Percentiles rank a stretch among this genome's conserved stretches.
phyloP scores from a whole-genome alignment of 495 filamentous ascomycete species.

The Astrothelium macrocarpum region DNA sequence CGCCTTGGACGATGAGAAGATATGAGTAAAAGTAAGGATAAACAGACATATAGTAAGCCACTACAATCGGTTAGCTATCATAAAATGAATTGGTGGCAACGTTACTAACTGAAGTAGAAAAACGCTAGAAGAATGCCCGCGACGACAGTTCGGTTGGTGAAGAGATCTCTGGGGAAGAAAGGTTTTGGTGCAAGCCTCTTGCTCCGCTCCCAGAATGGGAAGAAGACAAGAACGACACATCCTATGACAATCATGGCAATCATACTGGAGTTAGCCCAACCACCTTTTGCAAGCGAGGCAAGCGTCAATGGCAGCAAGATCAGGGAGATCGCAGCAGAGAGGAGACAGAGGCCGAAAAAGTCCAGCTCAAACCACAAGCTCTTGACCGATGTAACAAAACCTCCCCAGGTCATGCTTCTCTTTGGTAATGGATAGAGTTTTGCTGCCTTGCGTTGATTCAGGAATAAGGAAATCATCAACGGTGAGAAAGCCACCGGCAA shows the following conservation, averaged over 20 bases:
- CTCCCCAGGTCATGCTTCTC: slow-evolving; percentile 24
- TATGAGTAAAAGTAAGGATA: slow-evolving; percentile 30
- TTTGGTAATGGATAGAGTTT: slow-evolving; percentile 23
- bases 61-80: slow-evolving; percentile 30
- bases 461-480: slow-evolving; percentile 43
- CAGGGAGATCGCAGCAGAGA: slow-evolving; percentile 22
- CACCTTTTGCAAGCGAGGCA: slow-evolving; percentile 10
- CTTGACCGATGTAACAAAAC: slow-evolving; percentile 30
- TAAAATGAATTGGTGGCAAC: not conserved
- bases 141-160: slow-evolving; percentile 22
- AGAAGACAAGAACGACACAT: slow-evolving; percentile 17
- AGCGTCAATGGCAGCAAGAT: slow-evolving; percentile 25
- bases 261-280: slow-evolving; percentile 36
- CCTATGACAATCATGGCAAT: slow-evolving; percentile 35
- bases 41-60: slow-evolving; percentile 58
- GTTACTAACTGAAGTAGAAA: slow-evolving; percentile 47
- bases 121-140: slow-evolving; percentile 32
- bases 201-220: slow-evolving; percentile 27
- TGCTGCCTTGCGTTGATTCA: slow-evolving; percentile 48
- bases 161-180: slow-evolving; percentile 23
- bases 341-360: slow-evolving; percentile 19
- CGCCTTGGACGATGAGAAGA: slow-evolving; percentile 29
- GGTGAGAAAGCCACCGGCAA: slow-evolving; percentile 49
- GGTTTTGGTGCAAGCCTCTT: slow-evolving; percentile 20
- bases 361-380: slow-evolving; percentile 32